Evolutionary conservation across 2,329 filamentous ascomycete species (phyloP), one percentile per base, ranked within the genome.

Genomic region (Bipolaris sorokiniana): DNA sequence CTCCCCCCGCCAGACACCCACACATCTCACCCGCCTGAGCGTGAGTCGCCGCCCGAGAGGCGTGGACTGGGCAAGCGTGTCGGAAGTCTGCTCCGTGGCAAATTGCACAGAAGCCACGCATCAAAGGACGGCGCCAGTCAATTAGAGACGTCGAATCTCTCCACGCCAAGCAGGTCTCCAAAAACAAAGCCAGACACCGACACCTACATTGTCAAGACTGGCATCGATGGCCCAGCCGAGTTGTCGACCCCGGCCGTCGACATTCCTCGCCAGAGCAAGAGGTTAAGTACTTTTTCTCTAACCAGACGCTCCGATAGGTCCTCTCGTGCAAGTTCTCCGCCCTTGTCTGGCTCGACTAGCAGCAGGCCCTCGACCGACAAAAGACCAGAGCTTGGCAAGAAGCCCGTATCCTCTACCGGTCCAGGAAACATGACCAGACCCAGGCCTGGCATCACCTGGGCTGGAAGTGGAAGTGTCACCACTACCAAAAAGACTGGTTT

Each of bases 231-330:
- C 2, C 66, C 69, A 3, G 61, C 61, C 13, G 67, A 71, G 36
- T 54, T 68, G 1, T 59, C 69, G 26, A 58, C 64, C 11, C 63
- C 66, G 3, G 63, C 65, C 3, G 59, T 71, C 13, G 65, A 69
- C 22, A 65, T 69, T 33, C 64, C 67, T 37, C 69, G 63, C 56
- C 63, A 59, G 38, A 58, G 65, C 40, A 60, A 73, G 33, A 63
- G 76, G 34, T 59, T 76, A 20, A 76, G 72, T 54, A 72, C 77
- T 3, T 77, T 78, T 46, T 77, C 76, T 1, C 66, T 77, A 1
- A 75, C 77, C 3, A 68, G 71, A 18, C 74, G 69, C 41, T 75
- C 78, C 1, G 74, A 76, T 38, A 68, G 67, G 28, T 74, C 72
- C 1, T 77, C 77, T 7, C 71, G 70, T 10, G 70, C 72, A 22